Evolutionary conservation across 2,329 filamentous ascomycete species (phyloP).

Genomic region (Colletotrichum musae): DNA sequence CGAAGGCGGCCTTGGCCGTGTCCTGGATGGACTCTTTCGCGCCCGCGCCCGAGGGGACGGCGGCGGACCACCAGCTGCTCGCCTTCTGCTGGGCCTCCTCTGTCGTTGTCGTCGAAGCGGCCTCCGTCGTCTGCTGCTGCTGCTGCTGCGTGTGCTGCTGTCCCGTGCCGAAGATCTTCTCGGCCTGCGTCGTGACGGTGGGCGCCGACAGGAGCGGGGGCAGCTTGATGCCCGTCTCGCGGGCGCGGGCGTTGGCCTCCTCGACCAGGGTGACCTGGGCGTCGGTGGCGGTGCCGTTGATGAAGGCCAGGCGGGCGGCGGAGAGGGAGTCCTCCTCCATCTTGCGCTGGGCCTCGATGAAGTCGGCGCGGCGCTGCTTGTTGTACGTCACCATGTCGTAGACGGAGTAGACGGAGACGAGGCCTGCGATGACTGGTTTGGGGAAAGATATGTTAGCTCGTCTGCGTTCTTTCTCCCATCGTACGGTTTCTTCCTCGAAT

Average conservation of each 20-base stretch:
- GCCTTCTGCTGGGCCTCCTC: not conserved
- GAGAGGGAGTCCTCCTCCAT: constrained; percentile 69
- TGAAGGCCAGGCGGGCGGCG: constrained; percentile 72
- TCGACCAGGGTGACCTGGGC: constrained; percentile 71
- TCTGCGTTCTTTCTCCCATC: not conserved
- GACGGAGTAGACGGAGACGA: constrained; percentile 71
- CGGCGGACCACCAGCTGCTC: constrained; percentile 53
- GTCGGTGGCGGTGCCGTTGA: constrained; percentile 69
- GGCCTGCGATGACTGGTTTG: constrained; percentile 65
- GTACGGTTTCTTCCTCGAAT: not conserved
- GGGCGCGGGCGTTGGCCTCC: constrained; percentile 66
- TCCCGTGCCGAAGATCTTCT: constrained; percentile 34
- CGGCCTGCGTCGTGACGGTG: constrained; percentile 41
- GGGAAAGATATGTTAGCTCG: not conserved
- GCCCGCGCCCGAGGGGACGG: constrained; percentile 51
- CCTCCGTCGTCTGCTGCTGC: constrained; percentile 49
- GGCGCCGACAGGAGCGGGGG: constrained; percentile 67
- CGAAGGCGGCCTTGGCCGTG: constrained; percentile 61
- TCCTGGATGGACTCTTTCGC: constrained; percentile 51
- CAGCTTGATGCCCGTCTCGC: constrained; percentile 60
- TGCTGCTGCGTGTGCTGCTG: constrained; percentile 54
- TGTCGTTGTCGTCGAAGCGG: constrained; percentile 1
- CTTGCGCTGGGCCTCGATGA: constrained; percentile 68
- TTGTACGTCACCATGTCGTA: constrained; percentile 75
- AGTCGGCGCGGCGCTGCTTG: constrained; percentile 71